Percentiles rank a stretch among this genome's conserved stretches.
These are phyloP conservation scores for Gaillardinia entomophila DNA, from an alignment of 805 yeast genomes.

Conservation along the genomic window DNA sequence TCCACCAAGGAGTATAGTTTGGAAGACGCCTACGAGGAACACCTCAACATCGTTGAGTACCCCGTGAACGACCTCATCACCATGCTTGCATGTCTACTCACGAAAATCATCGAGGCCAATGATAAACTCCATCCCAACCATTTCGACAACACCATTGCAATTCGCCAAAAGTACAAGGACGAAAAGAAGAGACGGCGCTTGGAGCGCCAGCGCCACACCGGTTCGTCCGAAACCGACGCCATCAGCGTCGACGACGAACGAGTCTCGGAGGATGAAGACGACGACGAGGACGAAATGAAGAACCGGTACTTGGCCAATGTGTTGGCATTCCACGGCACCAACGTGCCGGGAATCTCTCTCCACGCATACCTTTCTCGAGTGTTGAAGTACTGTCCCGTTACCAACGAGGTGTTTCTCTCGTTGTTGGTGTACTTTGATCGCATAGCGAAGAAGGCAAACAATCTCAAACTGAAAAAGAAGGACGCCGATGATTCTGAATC, in stretches of 20 bases:
- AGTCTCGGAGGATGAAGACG: constrained; percentile 14
- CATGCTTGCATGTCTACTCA: constrained; percentile 81
- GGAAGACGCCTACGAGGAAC: constrained; percentile 34
- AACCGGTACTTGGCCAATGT: constrained; percentile 61
- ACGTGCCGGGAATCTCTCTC: constrained; percentile 90
- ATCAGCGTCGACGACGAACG: constrained; percentile 18
- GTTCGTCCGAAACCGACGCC: constrained; percentile 11
- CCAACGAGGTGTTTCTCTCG: constrained; percentile 91
- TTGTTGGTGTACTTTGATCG: constrained; percentile 91
- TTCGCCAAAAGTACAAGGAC: constrained; percentile 31
- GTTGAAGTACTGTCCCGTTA: constrained; percentile 95
- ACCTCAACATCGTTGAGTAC: constrained; percentile 71
- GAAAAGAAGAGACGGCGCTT: constrained; percentile 23
- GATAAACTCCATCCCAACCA: constrained; percentile 75
- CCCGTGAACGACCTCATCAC: constrained; percentile 74
- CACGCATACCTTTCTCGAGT: constrained; percentile 88
- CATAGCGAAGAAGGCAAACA: constrained; percentile 78
- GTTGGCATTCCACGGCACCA: constrained; percentile 90
- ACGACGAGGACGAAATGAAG: constrained; percentile 37
- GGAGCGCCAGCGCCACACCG: constrained; percentile 11
- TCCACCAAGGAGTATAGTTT: constrained; percentile 10
- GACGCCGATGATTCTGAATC: constrained; percentile 15
- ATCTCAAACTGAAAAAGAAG: constrained; percentile 20
- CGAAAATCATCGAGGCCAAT: constrained; percentile 85
- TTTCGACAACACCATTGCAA: constrained; percentile 41